These are phyloP conservation scores for Kwoniella sp. DNA, from an alignment of 768 basidiomycete species.

Conservation along the genomic window DNA sequence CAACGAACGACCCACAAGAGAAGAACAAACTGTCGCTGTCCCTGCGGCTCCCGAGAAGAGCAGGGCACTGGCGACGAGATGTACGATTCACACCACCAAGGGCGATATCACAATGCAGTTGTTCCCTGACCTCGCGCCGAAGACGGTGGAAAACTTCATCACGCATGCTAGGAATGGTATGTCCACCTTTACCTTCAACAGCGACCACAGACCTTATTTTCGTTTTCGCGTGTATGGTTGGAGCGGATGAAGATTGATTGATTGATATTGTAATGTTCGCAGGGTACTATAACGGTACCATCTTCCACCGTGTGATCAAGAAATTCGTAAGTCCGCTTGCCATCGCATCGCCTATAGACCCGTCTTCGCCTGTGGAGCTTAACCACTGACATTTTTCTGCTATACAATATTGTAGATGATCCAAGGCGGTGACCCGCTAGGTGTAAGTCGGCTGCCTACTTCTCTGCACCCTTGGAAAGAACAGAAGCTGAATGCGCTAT, in stretches of 20 bases:
- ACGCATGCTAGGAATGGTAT: slow-evolving; percentile 74
- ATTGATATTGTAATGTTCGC: neutral
- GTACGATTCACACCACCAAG: slow-evolving; percentile 90
- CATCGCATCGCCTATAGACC: too few species aligned
- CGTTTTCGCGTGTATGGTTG: too few species aligned
- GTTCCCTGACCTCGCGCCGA: slow-evolving; percentile 90
- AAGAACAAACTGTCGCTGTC: slow-evolving; percentile 82
- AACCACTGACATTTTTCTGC: slow-evolving; percentile 3
- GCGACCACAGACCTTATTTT: too few species aligned
- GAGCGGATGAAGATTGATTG: neutral
- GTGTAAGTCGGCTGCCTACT: slow-evolving; percentile 46
- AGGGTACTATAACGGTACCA: slow-evolving; percentile 83
- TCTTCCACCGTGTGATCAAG: slow-evolving; percentile 96
- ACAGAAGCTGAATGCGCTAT: neutral
- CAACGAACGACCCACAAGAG: slow-evolving; percentile 95
- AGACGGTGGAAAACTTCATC: slow-evolving; percentile 96
- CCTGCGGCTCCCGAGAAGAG: slow-evolving; percentile 54
- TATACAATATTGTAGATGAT: slow-evolving; percentile 19
- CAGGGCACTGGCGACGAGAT: slow-evolving; percentile 69
- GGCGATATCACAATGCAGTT: slow-evolving; percentile 72
- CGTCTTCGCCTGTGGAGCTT: neutral
- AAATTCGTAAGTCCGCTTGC: slow-evolving; percentile 67
- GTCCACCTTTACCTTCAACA: slow-evolving; percentile 2
- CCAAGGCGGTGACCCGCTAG: slow-evolving; percentile 90
- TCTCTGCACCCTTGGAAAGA: neutral